Evolutionary conservation across 176 grass and related monocot species (phyloP), one percentile per base, ranked within the genome.

Genomic region (Triticum urartu): DNA sequence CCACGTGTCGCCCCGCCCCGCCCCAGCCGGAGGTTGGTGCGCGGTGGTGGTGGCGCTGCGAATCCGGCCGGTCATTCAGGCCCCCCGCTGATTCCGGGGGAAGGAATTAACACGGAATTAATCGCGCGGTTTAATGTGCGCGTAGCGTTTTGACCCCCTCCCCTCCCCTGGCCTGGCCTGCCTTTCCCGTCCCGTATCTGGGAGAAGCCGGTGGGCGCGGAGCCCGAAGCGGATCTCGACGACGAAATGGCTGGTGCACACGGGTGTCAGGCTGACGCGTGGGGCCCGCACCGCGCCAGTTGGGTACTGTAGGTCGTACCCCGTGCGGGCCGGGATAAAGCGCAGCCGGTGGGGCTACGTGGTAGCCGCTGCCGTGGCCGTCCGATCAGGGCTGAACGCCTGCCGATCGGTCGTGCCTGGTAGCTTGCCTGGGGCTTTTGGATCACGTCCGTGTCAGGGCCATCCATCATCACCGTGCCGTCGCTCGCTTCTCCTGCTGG

Each of bases 181-280:
- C 25, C 25, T 59, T 20, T 47, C 45, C 45, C 45, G 45, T 48
- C 50, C 83, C 79, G 78, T 78, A 63, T 78, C 84, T n/a, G 64
- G 86, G 64, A 56, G 82, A 59, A 45, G 74, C 66, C 18, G 69
- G 14, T n/a, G 36, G 79, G 73, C 79, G 56, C 70, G 52, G 10
- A 5, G 39, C 3, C 70, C 82, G 64, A 88, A 65, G 90, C 90
- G 86, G 90, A 86, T 91, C 86, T 69, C 65, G 72, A 34, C 40
- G 64, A 20, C 32, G 12, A 81, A 80, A 64, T 65, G 85, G 62
- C 39, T 85, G 62, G 77, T 48, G 47, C 89, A 91, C 89, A 34
- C 76, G 35, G 48, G 66, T 5, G 0, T 42, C 39, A n/a, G 86
- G n/a, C 7, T 81, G 86, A 81, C 77, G 47, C 0, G 70, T 69